Base-by-base conservation (phyloP, 495 filamentous ascomycete species). In the Halenospora varia region DNA sequence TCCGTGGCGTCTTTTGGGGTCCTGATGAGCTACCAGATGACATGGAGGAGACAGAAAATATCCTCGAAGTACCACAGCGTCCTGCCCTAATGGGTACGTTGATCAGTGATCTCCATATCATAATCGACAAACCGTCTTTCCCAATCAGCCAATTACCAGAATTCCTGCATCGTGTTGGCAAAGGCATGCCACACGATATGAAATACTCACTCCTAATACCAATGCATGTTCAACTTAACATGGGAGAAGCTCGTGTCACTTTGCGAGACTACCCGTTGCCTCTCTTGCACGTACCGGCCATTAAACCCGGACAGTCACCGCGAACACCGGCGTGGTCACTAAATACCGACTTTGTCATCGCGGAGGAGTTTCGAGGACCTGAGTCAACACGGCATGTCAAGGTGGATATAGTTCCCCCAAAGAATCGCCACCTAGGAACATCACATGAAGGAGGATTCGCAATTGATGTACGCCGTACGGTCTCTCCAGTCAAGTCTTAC, bases 401-500 rank as follows among this genome's bases (percentile, higher is more conserved):
- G 51, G 85, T 99, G n/a, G 81, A 90, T 61, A 85, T 99, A 58
- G 84, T 97, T 19, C 93, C 95, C 9, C 80, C 88, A 0, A 71
- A 64, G 22, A 73, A 64, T 56, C 68, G 68, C 44, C 71, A 70
- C 25, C 63, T 72, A 9, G 70, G 65, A 15, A 52, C 68, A 6
- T 70, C 77, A 0, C 77, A 78, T 54, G 72, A 75, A 25, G 82
- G 85, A 45, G 80, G 87, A 25, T 95, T 93, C 68, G 76, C 82
- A 19, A 82, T 99, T 25, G 83, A 90, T 67, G 88, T 99, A n/a
- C 85, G 87, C 55, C 84, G 94, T 49, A 97, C 95, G 1, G 88
- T 97, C 4, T 88, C 90, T 22, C 90, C 94, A 0, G 92, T 99
- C 40, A 99, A 99, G 76, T 94, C 91, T 1, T 99, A 93, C 68